Evolutionary conservation across 2,329 filamentous ascomycete species (phyloP).

Genomic region (Phaeosphaeriaceae sp.): DNA sequence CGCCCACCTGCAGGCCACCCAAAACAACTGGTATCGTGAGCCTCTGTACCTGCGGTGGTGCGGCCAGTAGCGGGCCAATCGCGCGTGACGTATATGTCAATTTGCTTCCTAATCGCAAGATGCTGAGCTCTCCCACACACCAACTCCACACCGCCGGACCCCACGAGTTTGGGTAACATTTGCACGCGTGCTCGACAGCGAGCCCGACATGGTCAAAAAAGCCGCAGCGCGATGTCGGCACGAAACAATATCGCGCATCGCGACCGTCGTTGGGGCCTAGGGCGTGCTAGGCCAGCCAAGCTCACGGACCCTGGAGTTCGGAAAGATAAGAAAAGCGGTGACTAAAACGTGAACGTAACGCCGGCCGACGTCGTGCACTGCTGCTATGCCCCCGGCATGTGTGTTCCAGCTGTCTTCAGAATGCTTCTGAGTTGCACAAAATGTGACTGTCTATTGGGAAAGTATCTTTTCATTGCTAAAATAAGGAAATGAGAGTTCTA

Average conservation of each 20-base stretch:
- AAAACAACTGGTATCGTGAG: slow-evolving; percentile 2
- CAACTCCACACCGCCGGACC: slow-evolving; percentile 21
- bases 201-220: slow-evolving; percentile 25
- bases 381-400: slow-evolving; percentile 18
- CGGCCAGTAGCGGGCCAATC: slow-evolving; percentile 12
- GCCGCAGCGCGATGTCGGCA: slow-evolving; percentile 43
- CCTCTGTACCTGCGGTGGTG: background rate
- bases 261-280: slow-evolving; percentile 26
- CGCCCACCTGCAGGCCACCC: slow-evolving; percentile 7
- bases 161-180: slow-evolving; percentile 31
- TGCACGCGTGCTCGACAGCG: slow-evolving; percentile 7
- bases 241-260: slow-evolving; percentile 25
- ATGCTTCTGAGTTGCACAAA: background rate
- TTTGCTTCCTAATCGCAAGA: slow-evolving; percentile 9
- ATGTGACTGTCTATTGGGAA: background rate
- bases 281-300: background rate
- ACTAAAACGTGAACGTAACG: slow-evolving; percentile 43
- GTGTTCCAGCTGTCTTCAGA: slow-evolving; percentile 2
- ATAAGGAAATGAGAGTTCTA: background rate
- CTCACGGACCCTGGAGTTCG: background rate
- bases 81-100: slow-evolving; percentile 17
- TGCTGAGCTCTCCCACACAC: slow-evolving; percentile 9
- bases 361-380: slow-evolving; percentile 24
- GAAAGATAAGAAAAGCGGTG: slow-evolving; percentile 39
- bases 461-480: background rate